These are phyloP conservation scores for Dillenia turbinata DNA, from an alignment of 164 flowering plant genomes.

Conservation along the genomic window DNA sequence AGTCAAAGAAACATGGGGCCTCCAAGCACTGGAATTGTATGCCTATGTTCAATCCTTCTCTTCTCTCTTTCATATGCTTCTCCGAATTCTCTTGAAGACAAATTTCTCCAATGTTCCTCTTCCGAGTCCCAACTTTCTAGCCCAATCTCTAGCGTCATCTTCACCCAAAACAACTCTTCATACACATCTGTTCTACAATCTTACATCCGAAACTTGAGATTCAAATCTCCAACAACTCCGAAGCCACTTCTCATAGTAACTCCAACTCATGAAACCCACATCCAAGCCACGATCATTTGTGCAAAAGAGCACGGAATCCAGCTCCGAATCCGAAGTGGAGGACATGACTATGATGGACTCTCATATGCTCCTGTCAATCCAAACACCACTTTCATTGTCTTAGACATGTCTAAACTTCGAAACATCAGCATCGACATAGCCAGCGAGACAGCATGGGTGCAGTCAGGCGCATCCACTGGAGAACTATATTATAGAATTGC, in stretches of 20 bases:
- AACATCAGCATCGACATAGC: neutral
- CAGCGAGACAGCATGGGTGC: slow-evolving; percentile 30
- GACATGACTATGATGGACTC: neutral
- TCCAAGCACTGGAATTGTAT: neutral
- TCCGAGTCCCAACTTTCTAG: neutral
- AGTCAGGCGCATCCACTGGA: slow-evolving; percentile 37
- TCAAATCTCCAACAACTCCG: neutral
- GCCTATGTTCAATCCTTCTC: neutral
- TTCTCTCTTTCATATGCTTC: neutral
- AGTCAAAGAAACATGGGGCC: neutral
- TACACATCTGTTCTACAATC: neutral
- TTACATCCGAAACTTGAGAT: neutral
- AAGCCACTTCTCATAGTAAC: neutral
- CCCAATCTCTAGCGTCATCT: neutral
- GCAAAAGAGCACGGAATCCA: neutral
- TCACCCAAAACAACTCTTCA: neutral
- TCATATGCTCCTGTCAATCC: neutral
- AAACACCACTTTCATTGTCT: neutral
- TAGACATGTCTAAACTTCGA: neutral
- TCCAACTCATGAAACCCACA: neutral
- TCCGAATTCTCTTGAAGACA: neutral
- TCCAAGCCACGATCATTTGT: neutral
- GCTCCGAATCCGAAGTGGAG: neutral
- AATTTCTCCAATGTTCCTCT: neutral
- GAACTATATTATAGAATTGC: slow-evolving; percentile 32